Evolutionary conservation across 257 asterid genomes (phyloP), one percentile per base, ranked within the genome.

Genomic region (Voacanga thouarsii): DNA sequence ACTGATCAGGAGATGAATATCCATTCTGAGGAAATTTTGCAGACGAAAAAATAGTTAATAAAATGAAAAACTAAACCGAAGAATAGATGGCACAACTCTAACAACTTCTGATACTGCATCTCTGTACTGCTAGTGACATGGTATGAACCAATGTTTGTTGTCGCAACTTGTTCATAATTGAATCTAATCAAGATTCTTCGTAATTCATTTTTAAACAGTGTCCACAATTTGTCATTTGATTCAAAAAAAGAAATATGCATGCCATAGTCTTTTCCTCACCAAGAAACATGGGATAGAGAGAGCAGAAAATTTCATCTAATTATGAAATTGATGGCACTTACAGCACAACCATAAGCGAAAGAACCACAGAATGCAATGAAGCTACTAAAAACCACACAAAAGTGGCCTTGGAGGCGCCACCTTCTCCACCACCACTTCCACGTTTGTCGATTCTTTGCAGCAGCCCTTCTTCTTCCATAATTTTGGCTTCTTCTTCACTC

Each of bases 281-380:
- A n/a, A 60, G 1, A 60, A 60, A n/a, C 12, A 4, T 6, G 5
- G 6, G 7, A 7, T 3, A 60, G 28, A n/a, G 14, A 24, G 28
- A 19, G 14, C 16, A 59, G 30, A 59, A 4, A 19, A 23, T 59
- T 6, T 12, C 63, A 10, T 16, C 19, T 15, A 56, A 56, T 15
- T 56, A 56, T 56, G 7, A 9, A 5, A 6, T 23, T 26, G 12
- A 23, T 21, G 65, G 30, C 30, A 67, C 72, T 67, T 39, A 67
- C 72, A 67, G 72, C 72, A 39, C 72, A 67, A 0, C 72, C 72
- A 19, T 21, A 67, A 3, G 72, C 72, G 51, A 67, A 39, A 67
- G 72, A 37, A 18, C 72, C 72, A 7, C 23, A 67, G 5, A 67
- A 1, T 16, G 26, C 51, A 23, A 67, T 39, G 26, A 39, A 14